phyloP scores from a whole-genome alignment of 2,329 filamentous ascomycete genomes.

The Fusarium paranaense region DNA sequence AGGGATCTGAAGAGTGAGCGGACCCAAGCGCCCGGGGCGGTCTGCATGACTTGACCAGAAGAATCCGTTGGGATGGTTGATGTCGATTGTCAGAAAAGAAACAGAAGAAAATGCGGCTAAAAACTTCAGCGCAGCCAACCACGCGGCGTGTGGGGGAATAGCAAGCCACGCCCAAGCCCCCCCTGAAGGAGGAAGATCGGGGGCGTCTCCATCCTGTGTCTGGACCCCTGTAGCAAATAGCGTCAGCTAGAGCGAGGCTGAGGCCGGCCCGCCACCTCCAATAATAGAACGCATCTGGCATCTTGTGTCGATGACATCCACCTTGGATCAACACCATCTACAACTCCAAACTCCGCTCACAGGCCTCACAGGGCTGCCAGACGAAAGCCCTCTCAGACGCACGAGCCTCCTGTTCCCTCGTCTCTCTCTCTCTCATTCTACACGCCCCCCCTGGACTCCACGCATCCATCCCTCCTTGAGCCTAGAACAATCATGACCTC shows the following conservation, averaged over 20 bases:
- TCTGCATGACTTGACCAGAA: background rate
- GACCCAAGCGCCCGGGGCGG: constrained; percentile 16
- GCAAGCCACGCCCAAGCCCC: constrained; percentile 26
- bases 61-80: background rate
- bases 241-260: constrained; percentile 35
- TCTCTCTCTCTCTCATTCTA: background rate
- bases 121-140: constrained; percentile 9
- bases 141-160: constrained; percentile 22
- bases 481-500: constrained; percentile 15
- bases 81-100: background rate
- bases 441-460: constrained; percentile 8
- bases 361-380: constrained; percentile 25
- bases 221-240: constrained; percentile 27
- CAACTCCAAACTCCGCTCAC: constrained; percentile 6
- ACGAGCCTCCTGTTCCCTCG: constrained; percentile 34
- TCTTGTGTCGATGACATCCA: constrained; percentile 27
- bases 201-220: too few species aligned
- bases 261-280: constrained; percentile 39
- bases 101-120: constrained; percentile 30
- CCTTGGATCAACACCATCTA: background rate
- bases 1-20: constrained; percentile 30
- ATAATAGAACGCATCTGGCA: constrained; percentile 36
- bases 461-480: background rate
- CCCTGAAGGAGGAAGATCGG: background rate
- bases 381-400: constrained; percentile 10